A percentile compares a stretch with the other conserved stretches of the same genome.
These are phyloP conservation scores for Penicillium psychrosexuale DNA, from an alignment of 2,329 filamentous ascomycete genomes.

Conservation along the genomic window DNA sequence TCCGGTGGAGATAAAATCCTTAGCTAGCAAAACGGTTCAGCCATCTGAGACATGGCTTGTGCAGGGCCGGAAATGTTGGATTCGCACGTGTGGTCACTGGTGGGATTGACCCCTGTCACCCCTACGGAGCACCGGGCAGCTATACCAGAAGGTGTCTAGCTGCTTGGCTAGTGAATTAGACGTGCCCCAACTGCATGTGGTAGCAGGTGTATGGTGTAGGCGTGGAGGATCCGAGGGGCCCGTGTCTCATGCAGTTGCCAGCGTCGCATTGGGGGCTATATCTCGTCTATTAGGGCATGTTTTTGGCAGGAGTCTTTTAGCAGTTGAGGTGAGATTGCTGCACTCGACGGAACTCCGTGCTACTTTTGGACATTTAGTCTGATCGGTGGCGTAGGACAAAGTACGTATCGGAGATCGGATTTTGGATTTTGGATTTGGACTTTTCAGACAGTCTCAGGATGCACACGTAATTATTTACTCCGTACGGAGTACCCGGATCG, in stretches of 20 bases:
- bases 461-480: background rate
- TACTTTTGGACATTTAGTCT: background rate
- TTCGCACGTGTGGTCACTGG: background rate
- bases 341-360: background rate
- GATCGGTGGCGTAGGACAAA: background rate
- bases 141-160: background rate
- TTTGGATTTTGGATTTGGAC: background rate
- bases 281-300: background rate
- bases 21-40: background rate
- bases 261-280: background rate
- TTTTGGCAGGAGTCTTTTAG: background rate
- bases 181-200: background rate
- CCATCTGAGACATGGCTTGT: background rate
- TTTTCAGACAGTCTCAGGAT: background rate
- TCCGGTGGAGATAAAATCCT: background rate
- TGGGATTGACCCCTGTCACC: background rate
- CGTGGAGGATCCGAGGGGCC: background rate
- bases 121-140: background rate
- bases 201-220: background rate
- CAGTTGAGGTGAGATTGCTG: background rate
- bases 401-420: background rate
- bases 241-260: background rate
- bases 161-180: background rate
- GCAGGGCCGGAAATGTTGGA: background rate
- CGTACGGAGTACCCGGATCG: too few relatives aligned